Conservation (phyloP, 108 stramenopile species). For the Fragilaria crotonensis region DNA sequence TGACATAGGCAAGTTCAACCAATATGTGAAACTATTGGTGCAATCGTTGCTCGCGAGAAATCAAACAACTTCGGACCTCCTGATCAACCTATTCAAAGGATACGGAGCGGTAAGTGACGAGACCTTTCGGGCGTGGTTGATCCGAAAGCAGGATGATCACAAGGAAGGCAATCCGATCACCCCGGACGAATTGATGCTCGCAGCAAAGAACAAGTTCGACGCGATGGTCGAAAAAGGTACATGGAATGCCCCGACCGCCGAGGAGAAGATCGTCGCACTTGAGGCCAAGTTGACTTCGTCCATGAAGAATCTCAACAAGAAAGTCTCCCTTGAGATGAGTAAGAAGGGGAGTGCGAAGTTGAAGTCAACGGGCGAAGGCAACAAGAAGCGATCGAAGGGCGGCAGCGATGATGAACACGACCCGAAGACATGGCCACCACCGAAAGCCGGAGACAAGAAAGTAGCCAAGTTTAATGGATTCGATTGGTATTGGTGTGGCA, state of each 20-base stretch:
- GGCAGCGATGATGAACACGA: too few relatives aligned
- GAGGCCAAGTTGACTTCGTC: too few relatives aligned
- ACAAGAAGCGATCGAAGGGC: too few relatives aligned
- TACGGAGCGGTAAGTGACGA: slow-evolving; percentile 13
- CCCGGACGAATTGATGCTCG: slow-evolving; percentile 14
- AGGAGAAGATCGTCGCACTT: slow-evolving; percentile 27
- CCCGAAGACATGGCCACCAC: too few relatives aligned
- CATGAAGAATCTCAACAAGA: too few relatives aligned
- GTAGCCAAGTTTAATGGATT: too few relatives aligned
- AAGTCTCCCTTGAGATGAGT: too few relatives aligned
- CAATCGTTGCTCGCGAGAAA: slow-evolving; percentile 4
- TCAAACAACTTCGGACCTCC: slow-evolving; percentile 9
- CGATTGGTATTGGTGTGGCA: too few relatives aligned
- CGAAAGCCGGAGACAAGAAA: too few relatives aligned
- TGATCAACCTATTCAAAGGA: slow-evolving; percentile 28
- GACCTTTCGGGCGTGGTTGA: slow-evolving; percentile 16
- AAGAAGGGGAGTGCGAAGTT: too few relatives aligned
- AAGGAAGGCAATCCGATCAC: slow-evolving; percentile 16
- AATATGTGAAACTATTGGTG: slow-evolving; percentile 16
- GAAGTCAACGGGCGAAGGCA: too few relatives aligned
- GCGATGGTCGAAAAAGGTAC: not conserved
- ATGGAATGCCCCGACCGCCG: slow-evolving; percentile 8
- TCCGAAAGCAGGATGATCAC: slow-evolving; percentile 9
- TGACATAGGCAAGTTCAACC: too few relatives aligned
- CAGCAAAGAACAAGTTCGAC: slow-evolving; percentile 22